Evolutionary conservation across 2,329 filamentous ascomycete species (phyloP), one percentile per base, ranked within the genome.

Genomic region (Graphiopsis chlorocephala): DNA sequence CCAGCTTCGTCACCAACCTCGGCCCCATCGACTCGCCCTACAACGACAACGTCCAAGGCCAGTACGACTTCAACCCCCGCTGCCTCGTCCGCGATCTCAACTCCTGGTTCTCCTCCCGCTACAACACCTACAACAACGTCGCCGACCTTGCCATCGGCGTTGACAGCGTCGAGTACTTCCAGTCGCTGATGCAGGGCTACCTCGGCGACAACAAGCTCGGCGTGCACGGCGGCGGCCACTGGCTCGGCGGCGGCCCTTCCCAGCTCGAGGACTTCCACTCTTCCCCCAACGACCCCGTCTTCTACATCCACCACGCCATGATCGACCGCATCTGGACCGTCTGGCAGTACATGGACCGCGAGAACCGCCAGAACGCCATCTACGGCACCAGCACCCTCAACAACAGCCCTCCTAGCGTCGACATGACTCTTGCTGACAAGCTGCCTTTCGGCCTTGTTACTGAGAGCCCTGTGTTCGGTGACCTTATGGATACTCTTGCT

Each of bases 281-380:
- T 1, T 81, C 78, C 11, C 81, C 82, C 1, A 77, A 74, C 7
- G 82, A 84, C 57, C 81, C 81, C 3, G 68, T 76, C 4, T 84
- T 84, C 74, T 84, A 77, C 72, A 73, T 82, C 33, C 82, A 84
- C 67, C 82, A 84, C 65, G 72, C 69, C 14, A 79, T 79, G 77
- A 78, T 84, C 29, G 81, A 83, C 67, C 75, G 80, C 0, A 67
- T 79, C 4, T 85, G 77, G 73, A 80, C 78, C 73, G 81, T 80
- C 14, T 85, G 83, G 83, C 82, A 85, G 69, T 80, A 80, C 64
- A 71, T 78, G 55, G 77, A 83, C 64, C 70, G 77, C 42, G 68
- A 71, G 56, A 72, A 73, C 14, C 74, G 82, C 15, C 73, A 73
- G 61, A 72, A 77, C 58, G 74, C 72, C 29, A 77, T 84, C 63